These are phyloP conservation scores for Epichloe uncinata DNA, from an alignment of 2,329 filamentous ascomycete genomes.

Conservation along the genomic window DNA sequence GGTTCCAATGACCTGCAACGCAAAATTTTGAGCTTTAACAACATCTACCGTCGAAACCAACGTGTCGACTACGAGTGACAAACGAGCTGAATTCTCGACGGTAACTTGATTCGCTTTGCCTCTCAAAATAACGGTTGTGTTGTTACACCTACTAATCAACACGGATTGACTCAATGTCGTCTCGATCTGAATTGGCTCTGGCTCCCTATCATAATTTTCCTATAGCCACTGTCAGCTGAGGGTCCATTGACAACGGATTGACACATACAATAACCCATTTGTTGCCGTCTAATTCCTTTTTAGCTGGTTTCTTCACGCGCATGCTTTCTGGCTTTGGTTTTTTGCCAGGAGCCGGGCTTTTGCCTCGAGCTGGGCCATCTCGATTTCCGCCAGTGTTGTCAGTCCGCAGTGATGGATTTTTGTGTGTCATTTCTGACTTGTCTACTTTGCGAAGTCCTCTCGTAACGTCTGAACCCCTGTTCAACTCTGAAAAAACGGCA, in stretches of 20 bases:
- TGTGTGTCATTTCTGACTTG: constrained; percentile 93
- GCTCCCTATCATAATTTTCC: constrained; percentile 81
- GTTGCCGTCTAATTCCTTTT: constrained; percentile 70
- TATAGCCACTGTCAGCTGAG: constrained; percentile 18
- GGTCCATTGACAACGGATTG: too few relatives aligned
- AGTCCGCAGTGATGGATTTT: constrained; percentile 79
- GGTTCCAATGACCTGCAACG: constrained; percentile 76
- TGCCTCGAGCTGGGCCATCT: constrained; percentile 45
- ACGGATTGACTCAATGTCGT: constrained; percentile 78
- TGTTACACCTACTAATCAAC: constrained; percentile 83
- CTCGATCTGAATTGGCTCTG: constrained; percentile 63
- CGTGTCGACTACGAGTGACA: constrained; percentile 78
- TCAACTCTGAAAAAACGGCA: constrained; percentile 84
- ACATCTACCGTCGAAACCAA: constrained; percentile 87
- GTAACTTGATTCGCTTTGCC: constrained; percentile 97
- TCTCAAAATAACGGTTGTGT: constrained; percentile 75
- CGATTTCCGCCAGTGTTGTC: constrained; percentile 54
- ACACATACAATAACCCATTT: constrained; percentile 75
- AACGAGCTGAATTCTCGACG: constrained; percentile 74
- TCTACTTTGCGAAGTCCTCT: constrained; percentile 86
- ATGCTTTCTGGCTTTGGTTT: constrained; percentile 79
- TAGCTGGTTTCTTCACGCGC: constrained; percentile 68
- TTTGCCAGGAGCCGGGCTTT: constrained; percentile 83
- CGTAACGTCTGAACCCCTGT: constrained; percentile 80
- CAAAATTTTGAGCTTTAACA: constrained; percentile 90